Evolutionary conservation across 1,284 basidiomycete genomes (phyloP), one percentile per base, ranked within the genome.

Genomic region (Paramarasmius palmivorus): DNA sequence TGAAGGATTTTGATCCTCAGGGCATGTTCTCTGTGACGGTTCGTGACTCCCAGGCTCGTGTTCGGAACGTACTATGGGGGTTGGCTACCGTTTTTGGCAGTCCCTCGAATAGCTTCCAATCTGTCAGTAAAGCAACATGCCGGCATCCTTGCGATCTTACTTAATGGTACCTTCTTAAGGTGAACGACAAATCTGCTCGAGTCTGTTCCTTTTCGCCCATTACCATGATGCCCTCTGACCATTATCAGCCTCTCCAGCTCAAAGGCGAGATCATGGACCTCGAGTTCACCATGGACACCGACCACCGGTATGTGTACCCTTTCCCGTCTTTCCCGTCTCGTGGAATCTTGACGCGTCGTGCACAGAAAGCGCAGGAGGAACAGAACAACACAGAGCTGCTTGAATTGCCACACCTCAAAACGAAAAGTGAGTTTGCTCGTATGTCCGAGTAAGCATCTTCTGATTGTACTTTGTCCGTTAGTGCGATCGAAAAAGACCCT

Each of bases 381-480:
- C 74, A 79, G 93, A 65, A 93, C 92, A 37, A 94, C 92, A 6
- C 88, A 93, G 73, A 77, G 74, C 63, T 95, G 92, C 68, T 78
- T 95, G 53, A 93, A 94, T 63, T 95, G 92, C 72, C 93, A 95
- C 70, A 93, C 92, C 47, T 93, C 93, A 53, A 95, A 95, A 74
- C 78, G 92, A 64, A 95, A 93, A 80, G 92, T 92, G 57, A 57
- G 78, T 68, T 47, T 9, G n/a, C 47, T 49, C 4, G 26, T 56
- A 54, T 52, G 61, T 53, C 55, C 54, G 32, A 44, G 48, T 36
- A 26, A 42, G 40, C 45, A 45, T 53, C 46, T 40, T 39, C 44
- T 20, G 63, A 51, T 60, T 35, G 53, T 54, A 38, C 57, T 50
- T 36, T 55, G n/a, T n/a, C n/a, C 40, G 42, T 29, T 60, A 91